Percentiles rank a stretch among this genome's conserved stretches.
Conservation (phyloP, 164 flowering plant species). For the Kingdonia uniflora region DNA sequence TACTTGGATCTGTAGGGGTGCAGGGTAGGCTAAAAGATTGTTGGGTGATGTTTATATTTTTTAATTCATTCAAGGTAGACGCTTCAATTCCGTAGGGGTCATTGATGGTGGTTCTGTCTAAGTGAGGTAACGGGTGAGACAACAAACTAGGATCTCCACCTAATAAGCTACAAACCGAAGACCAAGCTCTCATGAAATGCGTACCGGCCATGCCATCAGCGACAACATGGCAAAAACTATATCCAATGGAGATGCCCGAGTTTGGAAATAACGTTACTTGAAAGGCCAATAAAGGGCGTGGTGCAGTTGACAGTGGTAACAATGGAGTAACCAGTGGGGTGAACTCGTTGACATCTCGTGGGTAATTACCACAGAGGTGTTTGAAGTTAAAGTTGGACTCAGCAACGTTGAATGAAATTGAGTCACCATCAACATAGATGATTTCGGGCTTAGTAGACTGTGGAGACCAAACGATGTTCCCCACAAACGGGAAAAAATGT, state of each 20-base stretch:
- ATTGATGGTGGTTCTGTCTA: neutral
- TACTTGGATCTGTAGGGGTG: neutral
- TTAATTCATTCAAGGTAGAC: neutral
- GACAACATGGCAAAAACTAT: constrained; percentile 3
- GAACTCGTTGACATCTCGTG: neutral
- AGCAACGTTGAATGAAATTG: constrained; percentile 18
- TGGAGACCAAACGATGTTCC: constrained; percentile 17
- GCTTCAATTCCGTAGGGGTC: neutral
- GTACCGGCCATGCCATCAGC: constrained; percentile 8
- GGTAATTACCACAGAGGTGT: neutral
- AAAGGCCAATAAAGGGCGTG: constrained; percentile 8
- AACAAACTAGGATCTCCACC: neutral
- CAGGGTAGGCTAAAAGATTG: neutral
- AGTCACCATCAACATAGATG: too few relatives aligned
- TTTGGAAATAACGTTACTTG: constrained; percentile 13
- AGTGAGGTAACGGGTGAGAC: neutral
- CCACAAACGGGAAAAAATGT: too few relatives aligned
- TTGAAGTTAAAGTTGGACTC: constrained; percentile 10
- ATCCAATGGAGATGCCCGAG: constrained; percentile 11
- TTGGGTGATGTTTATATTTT: neutral
- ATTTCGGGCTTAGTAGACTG: constrained; percentile 9
- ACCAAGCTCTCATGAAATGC: constrained; percentile 9
- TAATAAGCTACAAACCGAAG: constrained; percentile 2
- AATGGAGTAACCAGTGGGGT: constrained; percentile 10
- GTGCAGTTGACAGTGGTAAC: neutral